These are phyloP conservation scores for Termitomyces sp. DNA, from an alignment of 768 basidiomycete genomes.

Conservation along the genomic window DNA sequence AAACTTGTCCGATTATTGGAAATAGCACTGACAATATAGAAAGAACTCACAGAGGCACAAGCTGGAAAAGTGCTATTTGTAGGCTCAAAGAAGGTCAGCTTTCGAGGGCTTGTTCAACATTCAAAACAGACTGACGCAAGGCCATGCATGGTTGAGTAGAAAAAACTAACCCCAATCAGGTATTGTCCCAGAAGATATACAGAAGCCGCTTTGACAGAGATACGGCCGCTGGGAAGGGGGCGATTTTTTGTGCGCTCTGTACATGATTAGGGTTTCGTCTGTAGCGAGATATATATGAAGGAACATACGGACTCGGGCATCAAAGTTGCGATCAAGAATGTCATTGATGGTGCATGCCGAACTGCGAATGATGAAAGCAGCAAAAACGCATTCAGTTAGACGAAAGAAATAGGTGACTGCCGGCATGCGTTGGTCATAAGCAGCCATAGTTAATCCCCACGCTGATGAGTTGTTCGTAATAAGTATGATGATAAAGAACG, in stretches of 20 bases:
- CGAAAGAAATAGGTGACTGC: background rate
- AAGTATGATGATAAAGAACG: background rate
- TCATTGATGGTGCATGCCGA: constrained; percentile 51
- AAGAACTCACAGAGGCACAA: background rate
- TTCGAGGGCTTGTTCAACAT: too few species aligned
- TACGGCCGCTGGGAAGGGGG: constrained; percentile 40
- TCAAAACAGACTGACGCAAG: constrained; percentile 9
- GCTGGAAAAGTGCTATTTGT: constrained; percentile 1
- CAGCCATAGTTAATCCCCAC: background rate
- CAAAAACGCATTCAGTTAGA: constrained; percentile 26
- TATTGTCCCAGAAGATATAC: constrained; percentile 37
- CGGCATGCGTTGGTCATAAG: background rate
- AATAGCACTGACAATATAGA: constrained; percentile 18
- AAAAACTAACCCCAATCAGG: constrained; percentile 29
- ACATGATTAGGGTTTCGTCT: background rate
- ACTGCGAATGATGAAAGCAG: constrained; percentile 33
- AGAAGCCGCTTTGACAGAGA: constrained; percentile 34
- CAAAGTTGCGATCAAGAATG: constrained; percentile 43
- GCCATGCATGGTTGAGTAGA: constrained; percentile 16
- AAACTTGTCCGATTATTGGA: constrained; percentile 27
- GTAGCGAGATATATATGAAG: too few species aligned
- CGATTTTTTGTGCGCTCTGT: constrained; percentile 40
- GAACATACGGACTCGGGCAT: constrained; percentile 39
- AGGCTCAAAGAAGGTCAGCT: background rate
- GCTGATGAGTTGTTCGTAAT: background rate